Evolutionary conservation across 306 rosid genomes (phyloP), one percentile per base, ranked within the genome.

Genomic region (Vachellia pachyceras): DNA sequence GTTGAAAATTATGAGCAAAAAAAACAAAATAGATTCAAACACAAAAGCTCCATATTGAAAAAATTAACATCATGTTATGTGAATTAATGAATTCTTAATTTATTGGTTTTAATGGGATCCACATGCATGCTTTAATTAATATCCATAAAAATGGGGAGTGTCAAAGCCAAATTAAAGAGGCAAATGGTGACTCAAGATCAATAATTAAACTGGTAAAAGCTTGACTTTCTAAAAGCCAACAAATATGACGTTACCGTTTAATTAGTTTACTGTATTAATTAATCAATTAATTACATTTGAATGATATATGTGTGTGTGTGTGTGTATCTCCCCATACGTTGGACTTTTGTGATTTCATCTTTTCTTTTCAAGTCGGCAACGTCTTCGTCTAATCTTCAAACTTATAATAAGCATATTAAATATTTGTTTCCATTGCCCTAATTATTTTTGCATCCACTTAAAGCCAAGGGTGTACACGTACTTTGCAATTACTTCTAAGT

Each of bases 331-430:
- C 33, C 46, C 60, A 54, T 64, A 35, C 46, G 11, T 49, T 50
- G 44, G 64, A 73, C 65, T 73, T 73, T 49, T 73, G 47, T 50
- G 33, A 73, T 18, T 73, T 73, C 77, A 52, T 52, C 66, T 54
- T 73, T 50, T 39, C 61, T 45, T 69, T 29, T 8, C 13, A 72
- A 73, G 64, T 50, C 65, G 77, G 65, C 77, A 50, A 35, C 45
- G 65, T 35, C 7, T 35, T 50, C 25, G 15, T 47, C 3, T 5
- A 1, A 7, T 1, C 14, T 41, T 41, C 73, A 68, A 40, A 40
- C 72, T 36, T 36, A 3, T 36, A 66, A n/a, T 7, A 66, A 15
- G 22, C 0, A 35, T 33, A 35, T 33, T 61, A 13, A 61, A 6
- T 35, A 64, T 64, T 35, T 64, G 4, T 3, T 65, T 33, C 10